Conservation (phyloP, 495 filamentous ascomycete species). For the Aspergillus wentii region DNA sequence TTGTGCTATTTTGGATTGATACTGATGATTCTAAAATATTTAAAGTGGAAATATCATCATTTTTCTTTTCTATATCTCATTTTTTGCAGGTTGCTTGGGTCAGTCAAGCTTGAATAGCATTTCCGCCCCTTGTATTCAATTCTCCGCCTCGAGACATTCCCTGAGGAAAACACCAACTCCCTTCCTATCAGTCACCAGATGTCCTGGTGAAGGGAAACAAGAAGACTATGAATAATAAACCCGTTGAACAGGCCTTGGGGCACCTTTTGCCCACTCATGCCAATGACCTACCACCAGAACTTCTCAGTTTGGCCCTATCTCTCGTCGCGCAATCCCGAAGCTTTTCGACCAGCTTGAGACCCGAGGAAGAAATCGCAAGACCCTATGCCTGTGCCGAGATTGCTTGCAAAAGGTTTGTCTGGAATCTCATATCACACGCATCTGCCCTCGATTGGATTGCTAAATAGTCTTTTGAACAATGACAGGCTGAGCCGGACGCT, state of each 20-base stretch:
- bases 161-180: no score
- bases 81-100: no score
- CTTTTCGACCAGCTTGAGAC: conserved; percentile 72
- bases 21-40: no score
- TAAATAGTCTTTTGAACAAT: conserved; percentile 4
- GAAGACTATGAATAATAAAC: conserved; percentile 54
- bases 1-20: no score
- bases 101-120: no score
- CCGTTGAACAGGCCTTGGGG: conserved; percentile 69
- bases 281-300: conserved; percentile 63
- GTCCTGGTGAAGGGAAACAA: no score
- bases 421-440: neutral
- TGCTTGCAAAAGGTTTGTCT: conserved; percentile 71
- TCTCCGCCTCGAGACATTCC: no score
- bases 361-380: conserved; percentile 83
- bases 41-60: no score
- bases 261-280: conserved; percentile 76
- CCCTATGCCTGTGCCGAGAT: conserved; percentile 88
- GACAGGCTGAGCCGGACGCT: conserved; percentile 73
- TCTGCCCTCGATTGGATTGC: conserved; percentile 4
- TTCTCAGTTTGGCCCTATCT: conserved; percentile 70
- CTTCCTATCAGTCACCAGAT: no score
- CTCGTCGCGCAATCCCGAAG: conserved; percentile 83
- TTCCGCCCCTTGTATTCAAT: no score
- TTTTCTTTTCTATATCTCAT: no score